Evolutionary conservation across 2,329 filamentous ascomycete species (phyloP), one percentile per base, ranked within the genome.

Genomic region (Microdochium paspali): DNA sequence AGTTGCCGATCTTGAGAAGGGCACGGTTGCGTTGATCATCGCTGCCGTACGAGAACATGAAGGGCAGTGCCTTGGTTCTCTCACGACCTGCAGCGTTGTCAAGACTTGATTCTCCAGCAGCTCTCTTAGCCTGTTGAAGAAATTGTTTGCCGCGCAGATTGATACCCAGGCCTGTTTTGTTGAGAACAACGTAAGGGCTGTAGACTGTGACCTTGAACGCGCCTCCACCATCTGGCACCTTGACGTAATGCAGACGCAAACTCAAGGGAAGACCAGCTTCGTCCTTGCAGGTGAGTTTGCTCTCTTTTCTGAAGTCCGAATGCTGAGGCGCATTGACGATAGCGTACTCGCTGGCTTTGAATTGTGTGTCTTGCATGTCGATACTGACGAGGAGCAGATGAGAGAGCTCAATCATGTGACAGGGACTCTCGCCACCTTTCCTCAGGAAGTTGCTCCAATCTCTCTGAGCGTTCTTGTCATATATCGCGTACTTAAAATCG

Each of bases 401-500:
- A 1, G 91, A 96, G 20, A 98, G 74, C 66, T 98, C 91, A 18
- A 97, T 91, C 10, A 97, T 90, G 62, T 98, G 93, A 0, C 98
- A 90, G 1, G 94, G 94, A 62, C 93, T 98, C 48, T 97, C 85
- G 13, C 94, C 94, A 24, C 94, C 93, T 66, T 96, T 97, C 49
- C 93, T 82, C 44, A 98, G 71, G 69, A 98, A 98, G 64, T 98
- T 98, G 4, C 89, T 94, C 93, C 93, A 98, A 63, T 98, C 93
- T 63, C 94, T 95, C 73, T 91, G 94, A 0, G 90, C 96, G 64
- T 95, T 94, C 70, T 94, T 96, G 71, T 98, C 93, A 61, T 97
- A 98, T 47, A 98, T 97, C 47, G 91, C 83, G 65, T 98, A 98
- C 66, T 98, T 97, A 80, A 98, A 98, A 66, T 98, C 93, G 61